These are phyloP conservation scores for Psilocybe mexicana DNA, from an alignment of 1,284 basidiomycete genomes.

Conservation along the genomic window DNA sequence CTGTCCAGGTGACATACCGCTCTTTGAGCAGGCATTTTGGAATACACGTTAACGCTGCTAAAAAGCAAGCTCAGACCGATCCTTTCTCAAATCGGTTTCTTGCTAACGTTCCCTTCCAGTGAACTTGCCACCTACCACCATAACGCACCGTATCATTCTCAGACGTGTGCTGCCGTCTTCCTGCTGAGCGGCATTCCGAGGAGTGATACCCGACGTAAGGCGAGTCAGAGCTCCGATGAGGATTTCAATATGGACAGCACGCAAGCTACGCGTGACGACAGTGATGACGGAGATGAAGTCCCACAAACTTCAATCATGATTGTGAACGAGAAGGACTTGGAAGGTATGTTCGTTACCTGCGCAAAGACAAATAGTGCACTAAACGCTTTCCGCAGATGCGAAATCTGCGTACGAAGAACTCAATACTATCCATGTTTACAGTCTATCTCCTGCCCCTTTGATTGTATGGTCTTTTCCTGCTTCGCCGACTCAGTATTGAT, in stretches of 20 bases:
- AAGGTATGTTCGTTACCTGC: slow-evolving; percentile 44
- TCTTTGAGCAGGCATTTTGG: slow-evolving; percentile 66
- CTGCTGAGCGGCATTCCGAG: slow-evolving; percentile 54
- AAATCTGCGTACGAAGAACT: slow-evolving; percentile 51
- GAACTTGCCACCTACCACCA: slow-evolving; percentile 61
- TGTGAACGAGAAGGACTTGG: slow-evolving; percentile 58
- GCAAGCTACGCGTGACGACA: slow-evolving; percentile 34
- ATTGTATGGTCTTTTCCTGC: slow-evolving; percentile 42
- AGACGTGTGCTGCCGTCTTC: slow-evolving; percentile 63
- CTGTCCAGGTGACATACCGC: slow-evolving; percentile 67
- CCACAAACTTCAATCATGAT: slow-evolving; percentile 47
- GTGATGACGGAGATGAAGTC: slow-evolving; percentile 42
- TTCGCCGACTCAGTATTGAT: neutral
- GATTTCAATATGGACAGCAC: slow-evolving; percentile 44
- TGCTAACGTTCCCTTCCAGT: slow-evolving; percentile 34
- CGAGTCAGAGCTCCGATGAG: slow-evolving; percentile 27
- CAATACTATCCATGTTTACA: slow-evolving; percentile 61
- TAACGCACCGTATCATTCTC: slow-evolving; percentile 39
- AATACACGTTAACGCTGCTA: slow-evolving; percentile 72
- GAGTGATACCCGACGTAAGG: slow-evolving; percentile 1
- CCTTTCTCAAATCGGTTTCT: neutral
- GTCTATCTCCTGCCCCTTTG: slow-evolving; percentile 60
- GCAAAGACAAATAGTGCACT: neutral
- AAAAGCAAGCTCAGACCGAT: slow-evolving; percentile 50
- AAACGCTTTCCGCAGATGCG: slow-evolving; percentile 38